Evolutionary conservation across 2,329 filamentous ascomycete species (phyloP).

Genomic region (Ascochyta koolunga): DNA sequence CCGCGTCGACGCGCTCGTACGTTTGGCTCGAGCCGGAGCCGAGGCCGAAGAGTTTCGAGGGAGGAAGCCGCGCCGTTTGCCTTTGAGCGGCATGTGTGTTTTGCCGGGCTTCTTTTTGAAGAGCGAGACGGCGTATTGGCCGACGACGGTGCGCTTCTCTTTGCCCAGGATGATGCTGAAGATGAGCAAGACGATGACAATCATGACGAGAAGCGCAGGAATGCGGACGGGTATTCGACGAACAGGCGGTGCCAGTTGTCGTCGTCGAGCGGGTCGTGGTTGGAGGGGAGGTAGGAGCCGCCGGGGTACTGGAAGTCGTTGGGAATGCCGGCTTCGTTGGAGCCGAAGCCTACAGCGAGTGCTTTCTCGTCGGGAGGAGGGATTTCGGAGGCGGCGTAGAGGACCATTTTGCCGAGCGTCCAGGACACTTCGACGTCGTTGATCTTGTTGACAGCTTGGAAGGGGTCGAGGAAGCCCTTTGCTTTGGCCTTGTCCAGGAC

Average conservation of each 20-base stretch:
- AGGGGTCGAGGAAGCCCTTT: slow-evolving; percentile 80
- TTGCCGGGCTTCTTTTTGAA: slow-evolving; percentile 52
- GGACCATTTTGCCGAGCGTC: slow-evolving; percentile 94
- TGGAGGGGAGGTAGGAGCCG: slow-evolving; percentile 53
- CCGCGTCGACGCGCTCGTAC: slow-evolving; percentile 74
- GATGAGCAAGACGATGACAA: slow-evolving; percentile 73
- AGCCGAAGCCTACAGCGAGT: slow-evolving; percentile 89
- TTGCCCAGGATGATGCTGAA: slow-evolving; percentile 79
- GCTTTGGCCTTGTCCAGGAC: slow-evolving; percentile 71
- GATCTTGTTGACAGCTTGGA: slow-evolving; percentile 92
- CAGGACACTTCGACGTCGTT: slow-evolving; percentile 92
- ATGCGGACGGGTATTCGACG: slow-evolving; percentile 69
- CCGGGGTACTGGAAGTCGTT: slow-evolving; percentile 85
- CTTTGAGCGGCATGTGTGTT: slow-evolving; percentile 24
- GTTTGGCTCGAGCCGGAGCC: slow-evolving; percentile 48
- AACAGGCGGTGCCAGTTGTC: slow-evolving; percentile 65
- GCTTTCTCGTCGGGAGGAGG: slow-evolving; percentile 65
- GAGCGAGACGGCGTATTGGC: slow-evolving; percentile 60
- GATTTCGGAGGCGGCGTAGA: slow-evolving; percentile 91
- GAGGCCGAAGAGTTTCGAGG: slow-evolving; percentile 67
- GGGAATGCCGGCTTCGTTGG: slow-evolving; percentile 73
- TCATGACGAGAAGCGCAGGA: slow-evolving; percentile 76
- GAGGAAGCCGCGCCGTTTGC: slow-evolving; percentile 48
- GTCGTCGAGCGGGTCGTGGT: slow-evolving; percentile 55
- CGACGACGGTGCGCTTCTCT: slow-evolving; percentile 68